These are phyloP conservation scores for Phoma sp. DNA, from an alignment of 2,329 filamentous ascomycete genomes.

Conservation along the genomic window DNA sequence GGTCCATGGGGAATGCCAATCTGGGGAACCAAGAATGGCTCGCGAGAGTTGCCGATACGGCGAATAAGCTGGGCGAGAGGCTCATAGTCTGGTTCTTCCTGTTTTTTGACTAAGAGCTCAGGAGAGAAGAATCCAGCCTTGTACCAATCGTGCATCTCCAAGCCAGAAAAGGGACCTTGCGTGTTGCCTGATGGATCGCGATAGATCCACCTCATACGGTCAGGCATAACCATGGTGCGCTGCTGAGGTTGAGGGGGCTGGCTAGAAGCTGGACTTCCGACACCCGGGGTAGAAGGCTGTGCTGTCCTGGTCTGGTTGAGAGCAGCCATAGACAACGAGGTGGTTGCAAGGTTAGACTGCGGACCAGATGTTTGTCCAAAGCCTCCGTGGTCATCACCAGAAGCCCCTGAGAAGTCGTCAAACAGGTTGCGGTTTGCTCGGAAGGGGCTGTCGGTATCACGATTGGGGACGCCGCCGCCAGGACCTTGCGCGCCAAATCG, in stretches of 20 bases:
- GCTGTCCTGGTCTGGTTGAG: slow-evolving; percentile 43
- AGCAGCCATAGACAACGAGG: slow-evolving; percentile 41
- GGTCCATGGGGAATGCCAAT: slow-evolving; percentile 93
- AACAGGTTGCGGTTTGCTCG: slow-evolving; percentile 47
- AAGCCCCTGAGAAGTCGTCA: slow-evolving; percentile 46
- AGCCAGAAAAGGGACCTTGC: slow-evolving; percentile 91
- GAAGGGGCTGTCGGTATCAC: slow-evolving; percentile 52
- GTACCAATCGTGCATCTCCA: slow-evolving; percentile 99
- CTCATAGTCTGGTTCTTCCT: slow-evolving; percentile 93
- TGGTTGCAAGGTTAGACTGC: slow-evolving; percentile 35
- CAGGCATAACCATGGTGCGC: slow-evolving; percentile 97
- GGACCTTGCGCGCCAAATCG: slow-evolving; percentile 58
- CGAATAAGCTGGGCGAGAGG: slow-evolving; percentile 92
- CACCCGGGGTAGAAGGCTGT: slow-evolving; percentile 43
- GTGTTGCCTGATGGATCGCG: slow-evolving; percentile 90
- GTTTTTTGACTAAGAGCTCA: slow-evolving; percentile 91
- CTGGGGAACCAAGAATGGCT: slow-evolving; percentile 96
- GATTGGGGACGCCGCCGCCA: slow-evolving; percentile 33
- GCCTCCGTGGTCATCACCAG: slow-evolving; percentile 35
- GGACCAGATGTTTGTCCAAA: slow-evolving; percentile 34
- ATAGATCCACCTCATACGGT: slow-evolving; percentile 98
- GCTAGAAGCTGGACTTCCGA: slow-evolving; percentile 62
- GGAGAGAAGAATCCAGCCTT: slow-evolving; percentile 97
- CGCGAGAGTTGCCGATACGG: slow-evolving; percentile 94
- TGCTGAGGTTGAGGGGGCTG: slow-evolving; percentile 73